Percentiles rank a stretch among this genome's conserved stretches.
phyloP scores from a whole-genome alignment of 2,329 filamentous ascomycete species.

The Colletotrichum sublineola region DNA sequence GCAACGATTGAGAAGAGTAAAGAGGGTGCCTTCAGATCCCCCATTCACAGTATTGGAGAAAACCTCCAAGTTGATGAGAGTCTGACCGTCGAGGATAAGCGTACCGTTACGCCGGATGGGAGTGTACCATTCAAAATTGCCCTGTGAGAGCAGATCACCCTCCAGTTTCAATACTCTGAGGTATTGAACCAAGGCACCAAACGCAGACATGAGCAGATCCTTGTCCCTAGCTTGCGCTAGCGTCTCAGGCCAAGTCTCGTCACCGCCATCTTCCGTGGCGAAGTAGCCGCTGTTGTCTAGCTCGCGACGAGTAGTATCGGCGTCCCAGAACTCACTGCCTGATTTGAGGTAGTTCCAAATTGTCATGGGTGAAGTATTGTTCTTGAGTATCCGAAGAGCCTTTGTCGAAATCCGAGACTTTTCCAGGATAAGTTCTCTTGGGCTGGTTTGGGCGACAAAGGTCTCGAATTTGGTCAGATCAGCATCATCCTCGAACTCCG shows the following conservation, averaged over 20 bases:
- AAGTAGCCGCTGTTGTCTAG: conserved; percentile 87
- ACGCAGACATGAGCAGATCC: conserved; percentile 87
- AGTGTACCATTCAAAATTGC: conserved; percentile 92
- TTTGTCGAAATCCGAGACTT: conserved; percentile 90
- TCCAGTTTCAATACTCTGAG: conserved; percentile 90
- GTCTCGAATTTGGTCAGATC: conserved; percentile 98
- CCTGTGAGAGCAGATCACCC: conserved; percentile 85
- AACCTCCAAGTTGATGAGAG: conserved; percentile 96
- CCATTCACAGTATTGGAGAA: conserved; percentile 95
- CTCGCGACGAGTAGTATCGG: conserved; percentile 84
- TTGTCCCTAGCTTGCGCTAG: conserved; percentile 81
- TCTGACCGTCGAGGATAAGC: conserved; percentile 93
- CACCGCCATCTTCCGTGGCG: conserved; percentile 62
- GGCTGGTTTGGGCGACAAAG: conserved; percentile 90
- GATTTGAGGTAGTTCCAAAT: conserved; percentile 96
- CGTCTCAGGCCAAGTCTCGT: conserved; percentile 79
- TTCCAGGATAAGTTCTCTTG: conserved; percentile 89
- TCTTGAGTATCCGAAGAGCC: conserved; percentile 92
- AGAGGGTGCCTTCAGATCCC: conserved; percentile 86
- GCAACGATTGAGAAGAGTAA: conserved; percentile 91
- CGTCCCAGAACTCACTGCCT: conserved; percentile 90
- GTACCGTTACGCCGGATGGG: conserved; percentile 93
- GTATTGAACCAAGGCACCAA: conserved; percentile 91
- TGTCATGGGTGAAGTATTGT: conserved; percentile 91
- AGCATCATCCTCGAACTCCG: conserved; percentile 90